A percentile compares a stretch with the other conserved stretches of the same genome.
Evolutionary conservation across 768 basidiomycete genomes (phyloP).

Genomic region (Sporobolomyces pararoseus): DNA sequence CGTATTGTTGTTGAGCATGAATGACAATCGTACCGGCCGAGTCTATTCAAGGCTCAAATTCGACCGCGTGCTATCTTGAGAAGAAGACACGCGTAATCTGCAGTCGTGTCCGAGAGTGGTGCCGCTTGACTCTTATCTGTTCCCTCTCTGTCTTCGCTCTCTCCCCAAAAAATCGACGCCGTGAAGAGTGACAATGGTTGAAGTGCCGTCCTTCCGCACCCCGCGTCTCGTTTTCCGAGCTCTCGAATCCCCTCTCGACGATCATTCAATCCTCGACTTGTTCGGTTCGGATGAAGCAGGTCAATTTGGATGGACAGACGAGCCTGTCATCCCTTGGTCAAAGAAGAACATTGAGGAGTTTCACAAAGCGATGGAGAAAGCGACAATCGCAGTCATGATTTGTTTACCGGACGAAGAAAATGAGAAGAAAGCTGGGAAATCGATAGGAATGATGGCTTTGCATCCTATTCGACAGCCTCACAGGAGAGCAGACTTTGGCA

Average conservation of each 20-base stretch:
- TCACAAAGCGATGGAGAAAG: neutral
- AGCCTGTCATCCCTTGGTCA: neutral
- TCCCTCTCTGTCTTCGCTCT: too few relatives aligned
- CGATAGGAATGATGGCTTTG: neutral
- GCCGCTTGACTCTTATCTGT: too few relatives aligned
- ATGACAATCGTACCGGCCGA: too few relatives aligned
- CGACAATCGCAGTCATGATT: neutral
- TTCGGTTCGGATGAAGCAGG: neutral
- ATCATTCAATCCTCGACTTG: neutral
- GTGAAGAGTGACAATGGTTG: neutral
- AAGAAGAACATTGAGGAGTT: neutral
- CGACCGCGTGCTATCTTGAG: too few relatives aligned
- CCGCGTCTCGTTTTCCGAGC: conserved; percentile 12
- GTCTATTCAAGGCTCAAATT: too few relatives aligned
- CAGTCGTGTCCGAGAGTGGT: too few relatives aligned
- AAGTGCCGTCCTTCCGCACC: neutral
- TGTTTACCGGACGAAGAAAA: neutral
- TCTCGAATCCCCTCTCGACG: conserved; percentile 5
- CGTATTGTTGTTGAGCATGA: too few relatives aligned
- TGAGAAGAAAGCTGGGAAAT: neutral
- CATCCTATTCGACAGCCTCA: neutral
- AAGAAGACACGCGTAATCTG: too few relatives aligned
- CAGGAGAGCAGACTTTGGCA: conserved; percentile 6
- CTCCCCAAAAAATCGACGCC: too few relatives aligned
- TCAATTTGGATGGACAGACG: neutral